Percentiles rank a stretch among this genome's conserved stretches.
Conservation (phyloP, 768 basidiomycete species). For the Neoboletus subvelutipes region DNA sequence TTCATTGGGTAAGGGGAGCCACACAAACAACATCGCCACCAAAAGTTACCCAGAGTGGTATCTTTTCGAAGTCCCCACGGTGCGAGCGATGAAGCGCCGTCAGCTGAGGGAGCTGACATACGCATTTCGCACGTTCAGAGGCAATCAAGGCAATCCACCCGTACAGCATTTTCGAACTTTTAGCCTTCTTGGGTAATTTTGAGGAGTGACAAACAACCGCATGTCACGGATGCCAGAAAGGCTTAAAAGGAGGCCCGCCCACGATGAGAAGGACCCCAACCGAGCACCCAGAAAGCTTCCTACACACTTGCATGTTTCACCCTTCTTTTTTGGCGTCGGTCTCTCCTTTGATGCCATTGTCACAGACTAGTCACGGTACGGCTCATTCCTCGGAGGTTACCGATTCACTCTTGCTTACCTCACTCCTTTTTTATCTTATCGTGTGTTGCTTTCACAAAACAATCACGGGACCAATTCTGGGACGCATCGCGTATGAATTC, state of each 20-base stretch:
- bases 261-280: slow-evolving; percentile 5
- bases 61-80: slow-evolving; percentile 4
- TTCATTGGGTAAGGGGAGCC: slow-evolving; percentile 13
- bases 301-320: slow-evolving; percentile 2
- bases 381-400: slow-evolving; percentile 13
- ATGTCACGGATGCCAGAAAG: slow-evolving; percentile 10
- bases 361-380: slow-evolving; percentile 2
- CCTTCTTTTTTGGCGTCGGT: background rate
- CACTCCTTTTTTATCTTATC: slow-evolving; percentile 27
- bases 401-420: slow-evolving; percentile 18
- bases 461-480: slow-evolving; percentile 12
- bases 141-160: slow-evolving; percentile 25
- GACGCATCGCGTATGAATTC: slow-evolving; percentile 15
- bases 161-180: slow-evolving; percentile 20
- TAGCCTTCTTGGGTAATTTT: slow-evolving; percentile 31
- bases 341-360: background rate
- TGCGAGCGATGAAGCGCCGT: background rate
- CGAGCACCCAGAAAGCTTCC: slow-evolving; percentile 1
- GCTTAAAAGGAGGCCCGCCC: slow-evolving; percentile 30
- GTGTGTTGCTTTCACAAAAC: background rate
- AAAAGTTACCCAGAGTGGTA: slow-evolving; percentile 26
- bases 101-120: slow-evolving; percentile 30
- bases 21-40: slow-evolving; percentile 20
- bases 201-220: slow-evolving; percentile 15
- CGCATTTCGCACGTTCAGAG: slow-evolving; percentile 27